A percentile compares a stretch with the other conserved stretches of the same genome.
phyloP scores from a whole-genome alignment of 2,329 filamentous ascomycete species.

The Helicocarpus griseus region DNA sequence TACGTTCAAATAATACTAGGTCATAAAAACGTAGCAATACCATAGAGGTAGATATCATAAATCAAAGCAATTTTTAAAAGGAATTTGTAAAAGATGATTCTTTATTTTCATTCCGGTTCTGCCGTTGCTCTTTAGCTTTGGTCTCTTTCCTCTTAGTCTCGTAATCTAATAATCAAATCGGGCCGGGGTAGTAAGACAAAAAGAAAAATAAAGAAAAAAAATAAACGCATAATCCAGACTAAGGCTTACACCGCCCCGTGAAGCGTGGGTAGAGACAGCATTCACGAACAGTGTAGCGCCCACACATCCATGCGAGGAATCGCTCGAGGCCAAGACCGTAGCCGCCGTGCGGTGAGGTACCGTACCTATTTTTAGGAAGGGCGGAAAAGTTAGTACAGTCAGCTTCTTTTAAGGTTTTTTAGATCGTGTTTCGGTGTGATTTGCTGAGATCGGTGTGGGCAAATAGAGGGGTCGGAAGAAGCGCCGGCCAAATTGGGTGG shows the following conservation, averaged over 20 bases:
- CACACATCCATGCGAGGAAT: constrained; percentile 59
- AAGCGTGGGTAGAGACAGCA: constrained; percentile 43
- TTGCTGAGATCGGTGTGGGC: neutral
- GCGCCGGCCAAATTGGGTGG: neutral
- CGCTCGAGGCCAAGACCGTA: constrained; percentile 90
- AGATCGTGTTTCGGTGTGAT: neutral
- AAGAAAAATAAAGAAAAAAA: neutral
- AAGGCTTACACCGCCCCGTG: constrained; percentile 40
- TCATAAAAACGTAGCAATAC: too few relatives aligned
- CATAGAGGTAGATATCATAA: too few relatives aligned
- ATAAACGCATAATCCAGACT: neutral
- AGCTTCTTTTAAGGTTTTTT: neutral
- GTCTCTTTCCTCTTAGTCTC: neutral
- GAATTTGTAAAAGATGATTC: too few relatives aligned
- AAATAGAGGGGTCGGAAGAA: neutral
- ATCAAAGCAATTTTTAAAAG: too few relatives aligned
- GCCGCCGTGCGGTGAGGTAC: constrained; percentile 81
- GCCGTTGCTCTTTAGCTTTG: neutral
- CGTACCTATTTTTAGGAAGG: constrained; percentile 52
- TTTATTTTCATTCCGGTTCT: too few relatives aligned
- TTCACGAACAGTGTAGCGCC: constrained; percentile 55
- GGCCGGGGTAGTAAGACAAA: too few relatives aligned
- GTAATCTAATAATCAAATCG: neutral
- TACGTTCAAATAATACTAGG: too few relatives aligned
- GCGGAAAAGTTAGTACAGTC: constrained; percentile 8